A percentile compares a stretch with the other conserved stretches of the same genome.
Conservation (phyloP, 306 rosid species). For the Arachis hypogaea region DNA sequence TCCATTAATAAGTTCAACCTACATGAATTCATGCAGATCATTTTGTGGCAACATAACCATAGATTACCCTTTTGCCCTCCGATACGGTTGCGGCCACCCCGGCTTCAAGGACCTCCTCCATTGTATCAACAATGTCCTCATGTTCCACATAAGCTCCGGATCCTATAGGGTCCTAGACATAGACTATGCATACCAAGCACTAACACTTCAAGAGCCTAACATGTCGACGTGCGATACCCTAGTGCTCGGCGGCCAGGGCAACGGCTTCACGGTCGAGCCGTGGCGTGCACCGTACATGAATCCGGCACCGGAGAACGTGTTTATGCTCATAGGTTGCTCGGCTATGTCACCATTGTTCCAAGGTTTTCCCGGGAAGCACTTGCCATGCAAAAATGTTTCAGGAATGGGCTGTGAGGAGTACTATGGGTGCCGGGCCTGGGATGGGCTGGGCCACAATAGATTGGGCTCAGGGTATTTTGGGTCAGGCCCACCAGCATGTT, state of each 20-base stretch:
- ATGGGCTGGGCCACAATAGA: constrained; percentile 58
- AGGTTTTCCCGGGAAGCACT: constrained; percentile 87
- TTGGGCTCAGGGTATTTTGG: constrained; percentile 54
- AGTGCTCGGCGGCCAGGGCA: constrained; percentile 70
- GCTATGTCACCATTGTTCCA: constrained; percentile 84
- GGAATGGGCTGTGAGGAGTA: constrained; percentile 94
- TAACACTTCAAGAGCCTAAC: constrained; percentile 91
- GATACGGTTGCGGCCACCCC: constrained; percentile 89
- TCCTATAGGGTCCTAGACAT: constrained; percentile 86
- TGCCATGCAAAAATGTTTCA: constrained; percentile 85
- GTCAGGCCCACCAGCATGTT: constrained; percentile 80
- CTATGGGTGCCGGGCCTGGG: constrained; percentile 88
- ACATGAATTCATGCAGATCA: constrained; percentile 64
- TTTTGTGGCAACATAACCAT: constrained; percentile 92
- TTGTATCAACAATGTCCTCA: constrained; percentile 86
- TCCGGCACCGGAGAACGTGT: constrained; percentile 76
- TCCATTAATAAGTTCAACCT: not conserved
- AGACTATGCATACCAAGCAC: constrained; percentile 81
- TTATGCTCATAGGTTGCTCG: constrained; percentile 93
- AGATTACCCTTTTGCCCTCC: constrained; percentile 83
- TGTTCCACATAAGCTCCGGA: constrained; percentile 89
- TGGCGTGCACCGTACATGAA: constrained; percentile 82
- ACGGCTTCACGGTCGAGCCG: constrained; percentile 74
- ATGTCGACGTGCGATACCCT: constrained; percentile 80
- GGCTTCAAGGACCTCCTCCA: constrained; percentile 84